Percentiles rank a stretch among this genome's conserved stretches.
These are phyloP conservation scores for Pleurotus djamor DNA, from an alignment of 768 basidiomycete species.

Conservation along the genomic window DNA sequence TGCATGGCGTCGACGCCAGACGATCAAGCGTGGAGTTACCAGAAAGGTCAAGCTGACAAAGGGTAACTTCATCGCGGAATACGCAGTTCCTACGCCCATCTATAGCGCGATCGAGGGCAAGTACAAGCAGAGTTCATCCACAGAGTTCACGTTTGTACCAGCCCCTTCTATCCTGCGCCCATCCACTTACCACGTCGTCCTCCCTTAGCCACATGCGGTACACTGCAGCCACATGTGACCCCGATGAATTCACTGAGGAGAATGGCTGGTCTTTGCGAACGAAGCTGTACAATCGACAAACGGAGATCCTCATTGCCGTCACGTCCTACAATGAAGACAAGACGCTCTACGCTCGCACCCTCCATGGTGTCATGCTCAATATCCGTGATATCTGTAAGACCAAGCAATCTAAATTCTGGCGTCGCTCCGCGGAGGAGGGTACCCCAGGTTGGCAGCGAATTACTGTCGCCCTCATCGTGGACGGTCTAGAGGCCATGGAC, in stretches of 20 bases:
- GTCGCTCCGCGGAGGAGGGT: constrained; percentile 76
- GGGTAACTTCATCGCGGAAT: constrained; percentile 73
- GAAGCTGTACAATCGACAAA: constrained; percentile 82
- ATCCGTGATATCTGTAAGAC: constrained; percentile 97
- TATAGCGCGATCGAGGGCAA: constrained; percentile 64
- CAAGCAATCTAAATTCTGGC: constrained; percentile 91
- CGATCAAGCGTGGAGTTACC: constrained; percentile 70
- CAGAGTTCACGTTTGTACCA: constrained; percentile 66
- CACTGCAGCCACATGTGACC: constrained; percentile 90
- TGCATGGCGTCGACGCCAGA: constrained; percentile 58
- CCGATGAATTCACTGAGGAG: constrained; percentile 79
- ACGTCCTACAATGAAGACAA: constrained; percentile 94
- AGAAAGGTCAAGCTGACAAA: constrained; percentile 73
- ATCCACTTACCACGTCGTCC: background rate
- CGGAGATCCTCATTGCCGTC: constrained; percentile 91
- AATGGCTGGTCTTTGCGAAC: constrained; percentile 84
- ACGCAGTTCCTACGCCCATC: constrained; percentile 65
- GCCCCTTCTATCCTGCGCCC: background rate
- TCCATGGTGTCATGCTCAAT: constrained; percentile 96
- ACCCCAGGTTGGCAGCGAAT: constrained; percentile 89
- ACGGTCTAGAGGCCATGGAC: constrained; percentile 94
- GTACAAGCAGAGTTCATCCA: constrained; percentile 52
- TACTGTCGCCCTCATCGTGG: constrained; percentile 84
- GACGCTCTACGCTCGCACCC: constrained; percentile 81
- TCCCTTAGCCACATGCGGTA: constrained; percentile 80